phyloP scores from a whole-genome alignment of 345 rosid genomes.

The Gossypium australe region DNA sequence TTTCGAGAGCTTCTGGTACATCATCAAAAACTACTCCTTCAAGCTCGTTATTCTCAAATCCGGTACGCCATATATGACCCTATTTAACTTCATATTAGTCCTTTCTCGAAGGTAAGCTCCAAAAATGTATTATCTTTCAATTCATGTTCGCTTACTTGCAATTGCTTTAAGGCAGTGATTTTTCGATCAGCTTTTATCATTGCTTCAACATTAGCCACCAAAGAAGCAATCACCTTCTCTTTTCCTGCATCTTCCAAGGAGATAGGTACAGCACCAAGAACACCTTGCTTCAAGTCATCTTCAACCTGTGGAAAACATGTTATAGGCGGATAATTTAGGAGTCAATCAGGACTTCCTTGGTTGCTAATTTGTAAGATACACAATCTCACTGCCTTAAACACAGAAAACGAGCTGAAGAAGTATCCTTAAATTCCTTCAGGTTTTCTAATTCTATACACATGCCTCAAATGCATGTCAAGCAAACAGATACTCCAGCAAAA shows the following conservation, averaged over 20 bases:
- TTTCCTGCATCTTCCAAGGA: slow-evolving; percentile 65
- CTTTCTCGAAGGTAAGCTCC: not conserved
- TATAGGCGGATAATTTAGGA: slow-evolving; percentile 2
- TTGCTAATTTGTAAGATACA: not conserved
- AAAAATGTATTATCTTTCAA: not conserved
- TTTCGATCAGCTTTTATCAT: slow-evolving; percentile 96
- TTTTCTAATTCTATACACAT: not conserved
- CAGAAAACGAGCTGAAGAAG: not conserved
- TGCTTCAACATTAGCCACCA: slow-evolving; percentile 80
- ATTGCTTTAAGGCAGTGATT: slow-evolving; percentile 87
- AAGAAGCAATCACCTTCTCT: slow-evolving; percentile 75
- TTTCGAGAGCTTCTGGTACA: slow-evolving; percentile 74
- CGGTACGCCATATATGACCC: slow-evolving; percentile 99
- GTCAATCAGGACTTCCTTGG: not conserved
- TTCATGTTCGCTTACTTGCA: slow-evolving; percentile 54
- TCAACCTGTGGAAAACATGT: slow-evolving; percentile 46
- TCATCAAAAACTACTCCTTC: slow-evolving; percentile 80
- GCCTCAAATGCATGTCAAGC: not conserved
- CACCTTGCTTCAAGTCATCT: slow-evolving; percentile 68
- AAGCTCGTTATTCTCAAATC: slow-evolving; percentile 67
- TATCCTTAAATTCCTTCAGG: not conserved
- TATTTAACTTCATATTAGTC: slow-evolving; percentile 25
- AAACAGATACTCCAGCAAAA: not conserved
- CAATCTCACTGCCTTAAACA: not conserved
- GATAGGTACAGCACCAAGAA: slow-evolving; percentile 61